These are phyloP conservation scores for Lasiosphaeria miniovina DNA, from an alignment of 495 filamentous ascomycete genomes.

Conservation along the genomic window DNA sequence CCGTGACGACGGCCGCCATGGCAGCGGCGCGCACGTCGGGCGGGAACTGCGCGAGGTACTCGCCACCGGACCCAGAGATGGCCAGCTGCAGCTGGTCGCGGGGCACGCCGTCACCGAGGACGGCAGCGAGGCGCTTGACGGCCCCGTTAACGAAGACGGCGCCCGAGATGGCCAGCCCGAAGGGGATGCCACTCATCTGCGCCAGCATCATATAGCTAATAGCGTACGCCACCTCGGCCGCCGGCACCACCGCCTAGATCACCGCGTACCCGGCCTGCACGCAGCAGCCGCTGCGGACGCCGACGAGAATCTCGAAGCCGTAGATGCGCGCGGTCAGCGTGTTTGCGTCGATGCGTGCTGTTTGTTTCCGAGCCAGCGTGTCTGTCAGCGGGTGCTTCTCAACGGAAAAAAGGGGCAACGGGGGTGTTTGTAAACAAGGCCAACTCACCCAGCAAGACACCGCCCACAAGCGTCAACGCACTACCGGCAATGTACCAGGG, in stretches of 20 bases:
- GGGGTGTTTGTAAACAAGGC: not conserved
- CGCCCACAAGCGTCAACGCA: conserved; percentile 46
- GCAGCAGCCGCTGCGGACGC: conserved; percentile 51
- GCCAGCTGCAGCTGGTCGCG: no score
- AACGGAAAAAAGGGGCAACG: no score
- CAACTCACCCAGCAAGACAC: conserved; percentile 40
- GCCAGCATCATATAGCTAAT: conserved; percentile 47
- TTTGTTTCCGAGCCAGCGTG: not conserved
- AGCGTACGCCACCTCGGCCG: conserved; percentile 38
- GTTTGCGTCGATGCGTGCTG: conserved; percentile 9
- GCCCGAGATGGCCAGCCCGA: no score
- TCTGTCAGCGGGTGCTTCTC: not conserved
- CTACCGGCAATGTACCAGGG: conserved; percentile 56
- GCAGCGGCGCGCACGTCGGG: no score
- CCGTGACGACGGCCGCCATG: no score
- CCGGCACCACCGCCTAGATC: conserved; percentile 43
- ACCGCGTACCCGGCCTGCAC: conserved; percentile 53
- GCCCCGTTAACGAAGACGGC: no score
- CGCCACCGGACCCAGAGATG: no score
- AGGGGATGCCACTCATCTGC: no score
- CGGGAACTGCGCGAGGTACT: no score
- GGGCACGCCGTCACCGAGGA: no score
- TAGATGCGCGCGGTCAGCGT: conserved; percentile 51
- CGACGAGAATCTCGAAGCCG: conserved; percentile 52
- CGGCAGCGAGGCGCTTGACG: no score